Evolutionary conservation across 371 early-diverging fungal species (phyloP).

Genomic region (Mucor circinelloides): DNA sequence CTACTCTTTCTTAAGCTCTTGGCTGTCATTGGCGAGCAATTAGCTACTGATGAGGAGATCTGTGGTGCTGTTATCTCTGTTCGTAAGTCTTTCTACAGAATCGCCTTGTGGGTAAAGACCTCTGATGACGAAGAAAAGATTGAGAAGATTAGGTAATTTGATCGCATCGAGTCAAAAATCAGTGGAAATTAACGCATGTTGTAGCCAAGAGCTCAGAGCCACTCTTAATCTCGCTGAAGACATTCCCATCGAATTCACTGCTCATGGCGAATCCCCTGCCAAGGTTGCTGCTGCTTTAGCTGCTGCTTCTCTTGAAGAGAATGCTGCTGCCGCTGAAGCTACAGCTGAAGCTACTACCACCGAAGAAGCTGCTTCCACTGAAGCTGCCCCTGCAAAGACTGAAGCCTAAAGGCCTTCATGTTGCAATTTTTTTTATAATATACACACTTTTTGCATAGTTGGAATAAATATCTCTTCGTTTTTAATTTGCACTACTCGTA

Average conservation of each 20-base stretch:
- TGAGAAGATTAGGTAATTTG: conserved; percentile 67
- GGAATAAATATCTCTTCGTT: background rate
- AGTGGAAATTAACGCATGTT: background rate
- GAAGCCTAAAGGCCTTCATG: conserved; percentile 3
- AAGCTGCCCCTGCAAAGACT: conserved; percentile 1
- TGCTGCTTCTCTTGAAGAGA: conserved; percentile 25
- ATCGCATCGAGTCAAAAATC: background rate
- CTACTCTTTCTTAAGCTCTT: conserved; percentile 58
- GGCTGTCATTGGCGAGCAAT: conserved; percentile 90
- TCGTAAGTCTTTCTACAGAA: conserved; percentile 78
- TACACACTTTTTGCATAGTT: background rate
- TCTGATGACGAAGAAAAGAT: conserved; percentile 67
- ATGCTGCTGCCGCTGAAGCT: conserved; percentile 3
- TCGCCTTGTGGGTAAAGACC: conserved; percentile 90
- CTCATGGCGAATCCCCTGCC: conserved; percentile 45
- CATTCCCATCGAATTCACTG: conserved; percentile 47
- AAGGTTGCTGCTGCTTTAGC: conserved; percentile 33
- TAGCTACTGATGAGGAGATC: conserved; percentile 78
- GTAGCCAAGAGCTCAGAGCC: conserved; percentile 60
- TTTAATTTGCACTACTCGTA: background rate
- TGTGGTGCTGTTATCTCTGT: conserved; percentile 92
- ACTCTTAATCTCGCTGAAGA: conserved; percentile 47
- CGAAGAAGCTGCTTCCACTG: conserved; percentile 7
- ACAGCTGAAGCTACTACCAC: conserved; percentile 8
- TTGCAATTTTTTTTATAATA: background rate